Evolutionary conservation across 139 green algal species (phyloP).

Genomic region (Closterium sp.): DNA sequence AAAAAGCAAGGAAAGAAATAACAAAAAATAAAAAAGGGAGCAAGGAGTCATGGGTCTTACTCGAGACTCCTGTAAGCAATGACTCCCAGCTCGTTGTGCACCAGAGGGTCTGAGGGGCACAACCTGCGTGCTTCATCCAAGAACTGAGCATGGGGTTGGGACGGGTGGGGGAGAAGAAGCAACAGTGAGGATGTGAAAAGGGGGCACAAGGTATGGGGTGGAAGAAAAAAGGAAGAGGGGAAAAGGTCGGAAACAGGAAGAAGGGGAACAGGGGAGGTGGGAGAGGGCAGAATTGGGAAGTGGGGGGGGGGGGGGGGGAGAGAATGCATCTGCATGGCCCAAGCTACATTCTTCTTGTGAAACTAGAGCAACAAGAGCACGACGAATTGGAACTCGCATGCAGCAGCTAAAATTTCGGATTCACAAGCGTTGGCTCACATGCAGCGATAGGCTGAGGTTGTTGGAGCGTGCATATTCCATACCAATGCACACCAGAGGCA

Average conservation of each 20-base stretch:
- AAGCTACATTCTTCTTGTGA: no score
- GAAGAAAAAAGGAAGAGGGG: no score
- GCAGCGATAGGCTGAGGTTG: conserved; percentile 77
- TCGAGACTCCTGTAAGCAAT: conserved; percentile 59
- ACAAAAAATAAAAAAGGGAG: background rate
- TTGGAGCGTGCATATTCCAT: conserved; percentile 72
- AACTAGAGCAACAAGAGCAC: no score
- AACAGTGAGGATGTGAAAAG: background rate
- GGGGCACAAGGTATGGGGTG: no score
- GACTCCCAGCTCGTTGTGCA: conserved; percentile 86
- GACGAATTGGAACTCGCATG: background rate
- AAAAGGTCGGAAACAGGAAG: no score
- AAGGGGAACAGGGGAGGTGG: no score
- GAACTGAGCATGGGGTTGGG: conserved; percentile 7
- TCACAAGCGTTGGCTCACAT: conserved; percentile 32
- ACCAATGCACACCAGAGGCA: conserved; percentile 74
- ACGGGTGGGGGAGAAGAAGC: no score
- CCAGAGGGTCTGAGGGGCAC: conserved; percentile 79
- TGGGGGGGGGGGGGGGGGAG: background rate
- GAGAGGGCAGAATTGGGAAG: background rate
- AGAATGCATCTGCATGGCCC: no score
- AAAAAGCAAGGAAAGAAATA: background rate
- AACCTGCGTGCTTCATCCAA: conserved; percentile 66
- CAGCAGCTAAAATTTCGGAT: background rate
- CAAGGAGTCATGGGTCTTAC: conserved; percentile 2